Percentiles rank a stretch among this genome's conserved stretches.
Evolutionary conservation across 2,329 filamentous ascomycete species (phyloP).

Genomic region (Juglanconis juglandina): DNA sequence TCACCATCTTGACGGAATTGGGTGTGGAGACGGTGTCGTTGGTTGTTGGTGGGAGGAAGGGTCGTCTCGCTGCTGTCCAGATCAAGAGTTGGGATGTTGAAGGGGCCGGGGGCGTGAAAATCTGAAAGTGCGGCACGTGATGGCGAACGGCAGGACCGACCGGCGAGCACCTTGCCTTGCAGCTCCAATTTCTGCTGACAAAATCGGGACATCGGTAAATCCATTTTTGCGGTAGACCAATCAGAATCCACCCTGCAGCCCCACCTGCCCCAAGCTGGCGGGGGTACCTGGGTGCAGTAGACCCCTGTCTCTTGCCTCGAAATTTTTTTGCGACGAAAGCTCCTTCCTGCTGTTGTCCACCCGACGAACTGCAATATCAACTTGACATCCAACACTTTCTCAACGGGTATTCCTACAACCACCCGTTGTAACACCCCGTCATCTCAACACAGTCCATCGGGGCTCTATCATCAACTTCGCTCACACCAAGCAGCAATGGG

Average conservation of each 20-base stretch:
- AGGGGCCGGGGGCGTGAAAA: slow-evolving; percentile 1
- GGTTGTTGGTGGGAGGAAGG: slow-evolving; percentile 15
- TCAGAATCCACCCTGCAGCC: background rate
- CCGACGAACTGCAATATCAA: slow-evolving; percentile 10
- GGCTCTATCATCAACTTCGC: background rate
- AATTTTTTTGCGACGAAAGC: slow-evolving; percentile 18
- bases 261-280: slow-evolving; percentile 8
- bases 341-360: slow-evolving; percentile 3
- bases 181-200: background rate
- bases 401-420: slow-evolving; percentile 3
- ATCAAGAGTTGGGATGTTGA: background rate
- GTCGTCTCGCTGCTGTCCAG: slow-evolving; percentile 8
- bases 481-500: slow-evolving; percentile 31
- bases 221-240: slow-evolving; percentile 15
- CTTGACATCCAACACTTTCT: slow-evolving; percentile 1
- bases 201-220: slow-evolving; percentile 14
- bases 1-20: slow-evolving; percentile 20
- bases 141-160: background rate
- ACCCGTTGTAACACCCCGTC: slow-evolving; percentile 9
- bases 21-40: slow-evolving; percentile 18
- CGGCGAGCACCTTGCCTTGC: background rate
- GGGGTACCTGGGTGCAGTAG: slow-evolving; percentile 15
- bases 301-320: slow-evolving; percentile 5
- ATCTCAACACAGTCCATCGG: background rate
- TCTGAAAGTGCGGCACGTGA: slow-evolving; percentile 8